Base-by-base conservation (phyloP, 2,329 filamentous ascomycete species). In the Colletotrichum brevisporum region DNA sequence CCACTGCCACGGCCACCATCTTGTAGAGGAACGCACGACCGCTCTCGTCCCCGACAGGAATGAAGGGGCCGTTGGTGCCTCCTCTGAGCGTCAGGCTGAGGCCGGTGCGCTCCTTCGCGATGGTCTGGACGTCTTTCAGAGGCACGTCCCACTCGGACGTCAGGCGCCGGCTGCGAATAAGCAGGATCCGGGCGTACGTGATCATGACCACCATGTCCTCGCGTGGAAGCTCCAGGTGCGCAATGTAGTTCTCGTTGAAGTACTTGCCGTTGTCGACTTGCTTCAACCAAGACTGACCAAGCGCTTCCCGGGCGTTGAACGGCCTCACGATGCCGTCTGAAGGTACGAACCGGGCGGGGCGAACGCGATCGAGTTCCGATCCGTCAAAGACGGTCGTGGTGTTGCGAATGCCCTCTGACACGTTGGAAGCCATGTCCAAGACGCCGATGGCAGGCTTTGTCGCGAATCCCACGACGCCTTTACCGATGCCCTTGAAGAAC, bases 281-380 rank as follows among this genome's bases (percentile, higher is more conserved):
- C 86, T 99, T 99, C 72, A 99, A 90, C 97, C 96, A 99, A 84
- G 94, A 98, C 79, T 99, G 96, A 0, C 96, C 96, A 3, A 99
- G 90, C 0, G 96, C 95, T 84, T 99, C 96, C 54, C 96, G 93
- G 78, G 97, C 93, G 64, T 91, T 95, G 84, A 97, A 99, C 0
- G 96, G 95, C 3, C 95, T 92, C 41, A 99, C 95, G 69, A 99
- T 93, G 48, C 96, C 96, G 78, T 99, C 95, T 50, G 91, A 89
- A 16, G 94, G 93, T 70, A 99, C 94, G 83, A 97, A 98, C 18
- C 96, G 92, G 6, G 95, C 93, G 59, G 97, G 88, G n/a, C 96
- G 93, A 26, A 97, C 94, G 56, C 96, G 94, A 75, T 99, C 97
- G 6, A 99, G 90, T 60, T 97, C 96, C 69, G 95, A 92, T 27